phyloP scores from a whole-genome alignment of 2,329 filamentous ascomycete genomes.

The Bipolaris sorokiniana region DNA sequence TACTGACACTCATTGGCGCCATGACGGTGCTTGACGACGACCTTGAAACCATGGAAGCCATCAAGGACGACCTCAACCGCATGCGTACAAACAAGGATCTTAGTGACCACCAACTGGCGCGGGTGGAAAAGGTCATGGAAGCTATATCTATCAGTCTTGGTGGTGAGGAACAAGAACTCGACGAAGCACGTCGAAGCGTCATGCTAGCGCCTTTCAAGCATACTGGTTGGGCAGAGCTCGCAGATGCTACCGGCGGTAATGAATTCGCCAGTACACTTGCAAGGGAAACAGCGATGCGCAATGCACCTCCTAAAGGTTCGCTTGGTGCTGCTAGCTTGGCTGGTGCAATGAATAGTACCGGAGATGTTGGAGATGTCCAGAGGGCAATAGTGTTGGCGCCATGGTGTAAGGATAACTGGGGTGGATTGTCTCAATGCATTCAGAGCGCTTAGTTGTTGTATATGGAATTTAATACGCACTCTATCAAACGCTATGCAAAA shows the following conservation, averaged over 20 bases:
- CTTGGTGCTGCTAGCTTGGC: constrained; percentile 74
- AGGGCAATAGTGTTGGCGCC: constrained; percentile 79
- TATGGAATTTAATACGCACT: background rate
- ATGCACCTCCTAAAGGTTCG: constrained; percentile 73
- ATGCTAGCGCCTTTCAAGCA: constrained; percentile 82
- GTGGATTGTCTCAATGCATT: constrained; percentile 34
- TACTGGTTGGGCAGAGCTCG: constrained; percentile 80
- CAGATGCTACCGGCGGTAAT: constrained; percentile 57
- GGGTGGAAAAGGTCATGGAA: constrained; percentile 76
- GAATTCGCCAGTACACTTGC: constrained; percentile 75
- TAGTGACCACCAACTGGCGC: constrained; percentile 66
- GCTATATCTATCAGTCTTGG: constrained; percentile 68
- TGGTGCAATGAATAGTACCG: constrained; percentile 74
- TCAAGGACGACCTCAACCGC: constrained; percentile 75
- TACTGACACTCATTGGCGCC: constrained; percentile 80
- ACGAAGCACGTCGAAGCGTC: constrained; percentile 75
- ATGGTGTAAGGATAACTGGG: constrained; percentile 74
- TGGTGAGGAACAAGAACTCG: constrained; percentile 58
- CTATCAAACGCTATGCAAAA: no score
- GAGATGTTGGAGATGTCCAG: constrained; percentile 74
- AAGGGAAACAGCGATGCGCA: constrained; percentile 75
- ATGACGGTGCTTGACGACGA: constrained; percentile 84
- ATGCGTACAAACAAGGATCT: constrained; percentile 73
- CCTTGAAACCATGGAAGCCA: constrained; percentile 77
- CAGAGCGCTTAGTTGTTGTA: constrained; percentile 3